Conservation (phyloP, 1,284 basidiomycete genomes). For the Puccinia novopanici region DNA sequence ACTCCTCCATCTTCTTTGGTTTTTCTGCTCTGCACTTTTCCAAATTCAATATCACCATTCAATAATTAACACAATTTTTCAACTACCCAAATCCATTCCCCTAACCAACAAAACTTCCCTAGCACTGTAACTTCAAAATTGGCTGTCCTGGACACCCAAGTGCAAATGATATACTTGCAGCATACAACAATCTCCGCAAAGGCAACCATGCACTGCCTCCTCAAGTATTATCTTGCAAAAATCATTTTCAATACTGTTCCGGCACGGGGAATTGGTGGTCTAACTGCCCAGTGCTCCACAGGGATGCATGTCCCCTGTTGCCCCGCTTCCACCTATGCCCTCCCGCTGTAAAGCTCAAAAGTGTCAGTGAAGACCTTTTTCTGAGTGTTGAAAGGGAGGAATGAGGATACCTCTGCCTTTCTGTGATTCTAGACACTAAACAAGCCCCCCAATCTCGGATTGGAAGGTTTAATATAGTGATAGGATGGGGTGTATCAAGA, state of each 20-base stretch:
- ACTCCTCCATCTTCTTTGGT: neutral
- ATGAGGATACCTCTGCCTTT: no score
- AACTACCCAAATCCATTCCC: neutral
- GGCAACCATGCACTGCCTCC: neutral
- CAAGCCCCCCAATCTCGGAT: no score
- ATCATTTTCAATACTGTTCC: neutral
- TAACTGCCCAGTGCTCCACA: no score
- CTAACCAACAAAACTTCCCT: neutral
- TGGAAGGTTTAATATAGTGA: no score
- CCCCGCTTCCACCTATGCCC: constrained; percentile 26
- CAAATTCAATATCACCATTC: no score
- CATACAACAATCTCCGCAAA: neutral
- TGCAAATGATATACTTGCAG: neutral
- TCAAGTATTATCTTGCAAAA: neutral
- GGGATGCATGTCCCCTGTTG: neutral
- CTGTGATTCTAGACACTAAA: no score
- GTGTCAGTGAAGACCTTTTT: no score
- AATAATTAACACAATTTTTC: no score
- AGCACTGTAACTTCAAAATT: no score
- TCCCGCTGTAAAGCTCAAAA: no score
- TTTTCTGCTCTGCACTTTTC: neutral
- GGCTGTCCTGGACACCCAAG: constrained; percentile 1
- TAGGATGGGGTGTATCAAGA: no score
- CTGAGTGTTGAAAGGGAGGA: no score
- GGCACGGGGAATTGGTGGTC: neutral